These are phyloP conservation scores for Talaromyces sp. DNA, from an alignment of 2,329 filamentous ascomycete species.

Conservation along the genomic window DNA sequence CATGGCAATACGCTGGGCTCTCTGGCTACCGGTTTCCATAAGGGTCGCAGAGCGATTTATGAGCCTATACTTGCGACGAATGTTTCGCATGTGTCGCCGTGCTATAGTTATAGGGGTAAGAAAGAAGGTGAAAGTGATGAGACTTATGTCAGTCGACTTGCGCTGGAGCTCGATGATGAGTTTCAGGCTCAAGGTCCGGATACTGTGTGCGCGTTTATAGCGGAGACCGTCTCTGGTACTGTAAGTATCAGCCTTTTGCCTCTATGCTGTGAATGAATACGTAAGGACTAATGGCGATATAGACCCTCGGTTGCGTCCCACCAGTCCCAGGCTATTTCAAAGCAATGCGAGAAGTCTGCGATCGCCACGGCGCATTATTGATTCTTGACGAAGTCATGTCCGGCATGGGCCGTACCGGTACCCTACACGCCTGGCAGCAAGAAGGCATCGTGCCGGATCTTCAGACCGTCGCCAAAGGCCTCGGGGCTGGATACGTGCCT, in stretches of 20 bases:
- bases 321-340: constrained; percentile 64
- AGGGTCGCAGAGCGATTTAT: constrained; percentile 58
- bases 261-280: not conserved
- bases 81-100: constrained; percentile 6
- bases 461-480: constrained; percentile 59
- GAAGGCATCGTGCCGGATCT: constrained; percentile 59
- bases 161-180: constrained; percentile 63
- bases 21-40: constrained; percentile 64
- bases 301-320: constrained; percentile 63
- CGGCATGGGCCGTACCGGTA: constrained; percentile 62
- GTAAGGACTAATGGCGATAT: not conserved
- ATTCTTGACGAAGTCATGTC: constrained; percentile 77
- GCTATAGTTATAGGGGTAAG: not conserved
- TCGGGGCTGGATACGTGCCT: constrained; percentile 57
- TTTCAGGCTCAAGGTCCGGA: constrained; percentile 62
- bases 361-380: constrained; percentile 65
- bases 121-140: constrained; percentile 46
- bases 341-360: constrained; percentile 64
- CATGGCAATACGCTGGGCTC: constrained; percentile 69
- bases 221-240: constrained; percentile 67
- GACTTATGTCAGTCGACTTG: constrained; percentile 59
- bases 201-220: constrained; percentile 68
- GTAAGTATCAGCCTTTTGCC: not conserved
- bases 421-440: constrained; percentile 59
- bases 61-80: constrained; percentile 56